Conservation (phyloP, 371 early-diverging fungal genomes). For the Coemansia sp. region DNA sequence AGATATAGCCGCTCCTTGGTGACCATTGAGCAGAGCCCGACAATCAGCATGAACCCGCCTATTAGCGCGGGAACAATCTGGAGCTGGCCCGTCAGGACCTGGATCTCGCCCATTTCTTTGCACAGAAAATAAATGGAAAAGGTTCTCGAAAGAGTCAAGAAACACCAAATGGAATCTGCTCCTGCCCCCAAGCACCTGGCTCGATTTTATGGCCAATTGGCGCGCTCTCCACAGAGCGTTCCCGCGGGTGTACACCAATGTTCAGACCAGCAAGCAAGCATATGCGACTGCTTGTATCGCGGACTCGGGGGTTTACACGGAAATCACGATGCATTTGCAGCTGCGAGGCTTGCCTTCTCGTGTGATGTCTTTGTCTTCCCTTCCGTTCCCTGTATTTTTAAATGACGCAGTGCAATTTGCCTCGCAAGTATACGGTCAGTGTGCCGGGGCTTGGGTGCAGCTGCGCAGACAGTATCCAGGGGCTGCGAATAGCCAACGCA, state of each 20-base stretch:
- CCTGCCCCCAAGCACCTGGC: no score
- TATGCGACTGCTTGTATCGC: no score
- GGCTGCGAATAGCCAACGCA: slow-evolving; percentile 9
- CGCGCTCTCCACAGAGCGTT: no score
- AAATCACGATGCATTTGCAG: neutral
- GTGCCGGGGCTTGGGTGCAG: slow-evolving; percentile 28
- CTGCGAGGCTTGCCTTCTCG: neutral
- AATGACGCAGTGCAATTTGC: slow-evolving; percentile 6
- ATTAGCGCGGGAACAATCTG: slow-evolving; percentile 57
- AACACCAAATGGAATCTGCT: neutral
- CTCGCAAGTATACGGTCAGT: slow-evolving; percentile 25
- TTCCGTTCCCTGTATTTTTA: neutral
- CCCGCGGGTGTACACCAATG: no score
- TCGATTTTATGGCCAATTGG: no score
- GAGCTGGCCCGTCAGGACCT: slow-evolving; percentile 23
- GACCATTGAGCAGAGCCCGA: slow-evolving; percentile 88
- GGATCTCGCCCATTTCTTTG: slow-evolving; percentile 32
- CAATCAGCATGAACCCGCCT: slow-evolving; percentile 82
- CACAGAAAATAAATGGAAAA: no score
- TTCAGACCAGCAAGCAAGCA: no score
- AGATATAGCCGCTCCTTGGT: slow-evolving; percentile 89
- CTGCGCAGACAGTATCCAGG: slow-evolving; percentile 7
- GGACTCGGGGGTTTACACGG: no score
- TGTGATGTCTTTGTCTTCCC: neutral
- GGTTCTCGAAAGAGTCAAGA: neutral